Conservation (phyloP, 345 rosid genomes). For the Citrus unshiu region DNA sequence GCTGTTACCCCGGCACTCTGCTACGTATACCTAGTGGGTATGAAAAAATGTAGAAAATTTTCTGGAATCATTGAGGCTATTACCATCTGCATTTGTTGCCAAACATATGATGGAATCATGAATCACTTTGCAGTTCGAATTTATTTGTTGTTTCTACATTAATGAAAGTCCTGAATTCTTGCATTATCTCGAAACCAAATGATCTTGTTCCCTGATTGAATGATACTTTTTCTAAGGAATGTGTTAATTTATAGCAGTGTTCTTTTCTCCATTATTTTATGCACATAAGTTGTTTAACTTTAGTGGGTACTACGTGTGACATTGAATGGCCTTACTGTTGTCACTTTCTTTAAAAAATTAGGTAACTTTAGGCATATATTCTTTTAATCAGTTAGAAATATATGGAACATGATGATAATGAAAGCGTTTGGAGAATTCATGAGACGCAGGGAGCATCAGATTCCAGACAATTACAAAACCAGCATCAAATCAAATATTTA, state of each 20-base stretch:
- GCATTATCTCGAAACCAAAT: background rate
- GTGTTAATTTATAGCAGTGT: background rate
- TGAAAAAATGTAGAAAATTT: background rate
- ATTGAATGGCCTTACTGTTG: background rate
- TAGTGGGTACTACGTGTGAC: too few relatives aligned
- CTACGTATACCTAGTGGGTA: slow-evolving; percentile 1
- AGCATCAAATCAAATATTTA: slow-evolving; percentile 11
- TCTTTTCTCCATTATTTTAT: background rate
- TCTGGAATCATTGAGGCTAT: background rate
- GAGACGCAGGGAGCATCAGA: slow-evolving; percentile 30
- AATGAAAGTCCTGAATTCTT: background rate
- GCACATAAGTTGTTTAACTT: background rate
- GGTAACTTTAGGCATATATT: background rate
- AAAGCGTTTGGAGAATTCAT: background rate
- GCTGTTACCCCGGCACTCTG: background rate
- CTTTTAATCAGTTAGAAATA: background rate
- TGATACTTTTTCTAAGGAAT: background rate
- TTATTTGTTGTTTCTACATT: background rate
- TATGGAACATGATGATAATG: background rate
- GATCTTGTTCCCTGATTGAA: background rate
- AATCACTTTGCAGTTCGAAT: background rate
- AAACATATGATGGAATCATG: background rate
- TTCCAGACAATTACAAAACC: slow-evolving; percentile 16
- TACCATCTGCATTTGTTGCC: background rate
- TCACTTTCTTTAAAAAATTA: background rate